Evolutionary conservation across 148 eudicot genomes (phyloP), one percentile per base, ranked within the genome.

Genomic region (Silene uniflora): DNA sequence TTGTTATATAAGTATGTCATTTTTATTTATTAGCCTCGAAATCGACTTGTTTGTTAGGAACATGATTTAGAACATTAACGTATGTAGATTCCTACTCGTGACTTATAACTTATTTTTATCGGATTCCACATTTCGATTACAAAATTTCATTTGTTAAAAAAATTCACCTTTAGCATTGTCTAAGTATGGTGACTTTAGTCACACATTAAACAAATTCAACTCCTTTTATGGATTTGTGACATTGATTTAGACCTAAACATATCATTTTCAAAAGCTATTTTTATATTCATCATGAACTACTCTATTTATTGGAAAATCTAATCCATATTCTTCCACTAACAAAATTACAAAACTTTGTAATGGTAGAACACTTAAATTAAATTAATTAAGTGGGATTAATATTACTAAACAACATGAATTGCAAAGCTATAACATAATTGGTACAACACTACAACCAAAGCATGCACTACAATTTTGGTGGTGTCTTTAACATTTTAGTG

Each of bases 261-360:
- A 78, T 80, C 82, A 35, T 75, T 80, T 52, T 75, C 78, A 69
- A 3, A 75, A 29, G 35, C 69, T 18, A 69, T 39, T 39, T 68
- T 67, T 71, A 27, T 61, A 46, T 70, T 22, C 47, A 61, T 21
- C 22, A 61, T 47, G n/a, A 62, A n/a, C 58, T 49, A 54, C 47
- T 80, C 47, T 69, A 54, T n/a, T 62, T 7, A 70, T 27, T 54
- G 73, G 60, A 42, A 76, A 72, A 76, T 39, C 25, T 64, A 62
- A 58, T 80, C 56, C 69, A 13, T 42, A 17, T 23, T 67, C 60
- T 29, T 73, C 8, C 52, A 42, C 54, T 11, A 27, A 47, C 3
- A 56, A 61, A 27, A 56, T 21, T 39, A 61, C 66, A 18, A 22
- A n/a, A 21, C 1, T 49, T 75, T 68, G 24, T n/a, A 67, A 73